phyloP scores from a whole-genome alignment of 2,329 filamentous ascomycete species.

The Cladosporium sp. region DNA sequence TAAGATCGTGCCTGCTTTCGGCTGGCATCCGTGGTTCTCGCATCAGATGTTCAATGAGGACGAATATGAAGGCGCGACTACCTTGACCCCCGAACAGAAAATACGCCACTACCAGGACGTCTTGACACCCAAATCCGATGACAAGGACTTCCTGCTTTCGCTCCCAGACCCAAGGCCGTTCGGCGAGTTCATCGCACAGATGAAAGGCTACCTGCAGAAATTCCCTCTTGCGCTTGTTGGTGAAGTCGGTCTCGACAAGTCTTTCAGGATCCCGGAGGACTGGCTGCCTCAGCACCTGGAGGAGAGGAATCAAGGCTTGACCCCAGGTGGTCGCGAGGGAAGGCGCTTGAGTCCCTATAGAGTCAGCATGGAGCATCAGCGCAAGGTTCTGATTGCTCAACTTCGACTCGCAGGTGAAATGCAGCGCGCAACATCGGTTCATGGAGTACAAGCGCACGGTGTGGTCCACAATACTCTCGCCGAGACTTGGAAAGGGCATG shows the following conservation, averaged over 20 bases:
- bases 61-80: constrained; percentile 27
- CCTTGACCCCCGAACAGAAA: constrained; percentile 40
- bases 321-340: constrained; percentile 68
- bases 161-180: constrained; percentile 61
- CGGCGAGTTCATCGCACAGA: constrained; percentile 54
- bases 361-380: constrained; percentile 67
- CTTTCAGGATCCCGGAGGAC: constrained; percentile 66
- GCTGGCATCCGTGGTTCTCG: constrained; percentile 86
- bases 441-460: constrained; percentile 74
- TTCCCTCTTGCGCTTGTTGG: constrained; percentile 66
- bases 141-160: constrained; percentile 44
- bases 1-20: constrained; percentile 67
- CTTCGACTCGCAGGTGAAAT: constrained; percentile 67
- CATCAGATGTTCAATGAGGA: constrained; percentile 67
- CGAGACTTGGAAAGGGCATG: constrained; percentile 66
- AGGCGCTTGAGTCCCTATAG: constrained; percentile 63
- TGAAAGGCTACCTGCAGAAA: constrained; percentile 50
- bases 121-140: constrained; percentile 53
- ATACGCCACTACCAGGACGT: constrained; percentile 64
- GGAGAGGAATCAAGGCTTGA: constrained; percentile 49
- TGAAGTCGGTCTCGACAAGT: constrained; percentile 73
- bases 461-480: constrained; percentile 62
- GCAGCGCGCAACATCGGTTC: constrained; percentile 62
- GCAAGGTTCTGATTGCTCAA: constrained; percentile 61
- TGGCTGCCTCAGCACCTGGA: constrained; percentile 44